These are phyloP conservation scores for Pleoardoris graminearum DNA, from an alignment of 2,329 filamentous ascomycete species.

Conservation along the genomic window DNA sequence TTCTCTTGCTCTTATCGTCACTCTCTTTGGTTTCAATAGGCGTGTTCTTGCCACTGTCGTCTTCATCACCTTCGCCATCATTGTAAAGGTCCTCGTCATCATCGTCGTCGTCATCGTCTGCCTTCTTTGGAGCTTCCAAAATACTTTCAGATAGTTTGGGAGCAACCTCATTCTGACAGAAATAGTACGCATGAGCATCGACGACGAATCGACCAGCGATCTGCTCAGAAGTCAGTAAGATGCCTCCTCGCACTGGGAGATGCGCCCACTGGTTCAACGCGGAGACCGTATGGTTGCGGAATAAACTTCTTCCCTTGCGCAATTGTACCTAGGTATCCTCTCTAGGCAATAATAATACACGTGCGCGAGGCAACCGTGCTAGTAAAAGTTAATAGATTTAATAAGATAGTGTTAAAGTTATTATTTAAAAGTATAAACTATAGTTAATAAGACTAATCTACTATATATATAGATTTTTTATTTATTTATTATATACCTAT, in stretches of 20 bases:
- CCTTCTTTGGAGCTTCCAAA: background rate
- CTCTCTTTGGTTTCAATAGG: background rate
- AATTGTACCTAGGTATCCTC: too few relatives aligned
- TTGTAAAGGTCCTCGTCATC: background rate
- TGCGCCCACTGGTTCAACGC: background rate
- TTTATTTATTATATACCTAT: too few relatives aligned
- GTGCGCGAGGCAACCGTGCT: too few relatives aligned
- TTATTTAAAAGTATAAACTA: too few relatives aligned
- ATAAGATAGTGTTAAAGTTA: too few relatives aligned
- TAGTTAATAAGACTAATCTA: too few relatives aligned
- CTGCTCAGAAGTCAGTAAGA: background rate
- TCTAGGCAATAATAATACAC: too few relatives aligned
- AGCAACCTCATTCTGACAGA: background rate
- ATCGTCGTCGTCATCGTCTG: background rate
- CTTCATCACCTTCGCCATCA: background rate
- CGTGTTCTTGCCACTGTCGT: background rate
- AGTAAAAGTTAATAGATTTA: too few relatives aligned
- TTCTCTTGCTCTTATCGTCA: conserved; percentile 4
- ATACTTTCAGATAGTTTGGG: background rate
- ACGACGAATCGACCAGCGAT: background rate
- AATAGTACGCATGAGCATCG: conserved; percentile 5
- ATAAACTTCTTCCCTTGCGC: background rate
- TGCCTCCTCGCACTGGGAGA: too few relatives aligned
- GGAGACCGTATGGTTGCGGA: background rate
- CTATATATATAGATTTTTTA: too few relatives aligned